These are phyloP conservation scores for Podospora sp. DNA, from an alignment of 495 filamentous ascomycete species.

Conservation along the genomic window DNA sequence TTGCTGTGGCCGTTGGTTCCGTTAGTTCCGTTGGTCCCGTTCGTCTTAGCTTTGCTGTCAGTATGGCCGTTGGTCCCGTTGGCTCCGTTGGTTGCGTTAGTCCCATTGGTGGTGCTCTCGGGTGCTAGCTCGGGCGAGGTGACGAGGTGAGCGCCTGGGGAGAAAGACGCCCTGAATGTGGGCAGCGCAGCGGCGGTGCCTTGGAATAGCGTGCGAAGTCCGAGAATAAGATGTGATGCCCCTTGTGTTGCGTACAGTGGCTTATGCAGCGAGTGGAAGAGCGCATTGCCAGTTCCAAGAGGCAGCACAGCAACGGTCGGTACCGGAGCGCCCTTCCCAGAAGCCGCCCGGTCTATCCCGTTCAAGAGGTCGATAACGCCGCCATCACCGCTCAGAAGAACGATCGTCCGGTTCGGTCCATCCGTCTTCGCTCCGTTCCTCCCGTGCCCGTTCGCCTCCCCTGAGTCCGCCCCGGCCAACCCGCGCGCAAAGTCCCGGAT, in stretches of 20 bases:
- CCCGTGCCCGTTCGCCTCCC: background rate
- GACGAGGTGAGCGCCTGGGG: constrained; percentile 61
- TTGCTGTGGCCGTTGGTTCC: background rate
- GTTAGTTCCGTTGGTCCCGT: background rate
- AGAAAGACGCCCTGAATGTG: constrained; percentile 65
- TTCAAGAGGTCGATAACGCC: constrained; percentile 80
- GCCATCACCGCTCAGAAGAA: constrained; percentile 86
- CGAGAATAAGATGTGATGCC: constrained; percentile 46
- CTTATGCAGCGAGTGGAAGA: constrained; percentile 68
- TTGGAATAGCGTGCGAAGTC: constrained; percentile 60
- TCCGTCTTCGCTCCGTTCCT: background rate
- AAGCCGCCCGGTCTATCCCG: constrained; percentile 28
- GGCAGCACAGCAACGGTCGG: constrained; percentile 70
- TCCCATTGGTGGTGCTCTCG: background rate
- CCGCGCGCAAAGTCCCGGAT: constrained; percentile 62
- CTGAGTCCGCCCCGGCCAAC: constrained; percentile 7
- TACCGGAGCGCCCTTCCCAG: constrained; percentile 5
- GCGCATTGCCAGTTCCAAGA: constrained; percentile 86
- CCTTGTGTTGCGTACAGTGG: constrained; percentile 24
- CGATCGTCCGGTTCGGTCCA: constrained; percentile 34
- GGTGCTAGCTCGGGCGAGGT: constrained; percentile 45
- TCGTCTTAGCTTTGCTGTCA: background rate
- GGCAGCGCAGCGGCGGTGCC: constrained; percentile 52
- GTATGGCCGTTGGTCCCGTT: constrained; percentile 19
- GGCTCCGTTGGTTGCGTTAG: no score